Base-by-base conservation (phyloP, 1,139 yeast genomes). In the Lodderomyces oxycetoniae region DNA sequence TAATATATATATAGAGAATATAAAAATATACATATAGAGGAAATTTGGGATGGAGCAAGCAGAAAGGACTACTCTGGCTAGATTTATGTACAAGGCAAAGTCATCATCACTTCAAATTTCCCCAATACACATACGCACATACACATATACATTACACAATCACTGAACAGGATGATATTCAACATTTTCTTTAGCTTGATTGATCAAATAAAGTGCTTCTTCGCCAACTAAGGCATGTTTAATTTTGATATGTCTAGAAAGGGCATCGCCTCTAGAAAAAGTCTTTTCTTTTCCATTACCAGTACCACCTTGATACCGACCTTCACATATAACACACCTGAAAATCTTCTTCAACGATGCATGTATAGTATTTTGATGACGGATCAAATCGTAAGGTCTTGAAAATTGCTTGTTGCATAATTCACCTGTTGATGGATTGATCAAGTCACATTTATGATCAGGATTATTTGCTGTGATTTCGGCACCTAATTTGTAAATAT, bases 171-270 rank as follows among this genome's bases (percentile, higher is more conserved):
- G 51, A 32, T 73, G 67, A 49, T 70, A 82, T 55, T 82, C 91
- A 35, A 82, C 87, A 52, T 83, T 76, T 46, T 75, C 83, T 56
- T 82, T 83, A 10, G 93, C 93, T 46, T 71, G 77, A 49, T 79
- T 79, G 46, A 83, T 79, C 30, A 84, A 76, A 36, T 77, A 76
- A 39, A 76, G 49, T 3, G 74, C 74, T 38, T 68, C 73, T 38
- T 63, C 51, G 13, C 74, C 74, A 22, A 57, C 61, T 38, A 68
- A 53, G n/a, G 66, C 68, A 49, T 68, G 74, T 47, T 68, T 68
- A 19, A 68, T 73, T 44, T 68, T 68, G 32, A 68, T 67, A 45
- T 68, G 74, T 42, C 74, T 57, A 1, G 72, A 65, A 43, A 68
- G 63, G 2, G 74, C 74, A 54, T 68, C 74, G 35, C 71, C 72